Base-by-base conservation (phyloP, 768 basidiomycete species). In the Tulasnella sp. region DNA sequence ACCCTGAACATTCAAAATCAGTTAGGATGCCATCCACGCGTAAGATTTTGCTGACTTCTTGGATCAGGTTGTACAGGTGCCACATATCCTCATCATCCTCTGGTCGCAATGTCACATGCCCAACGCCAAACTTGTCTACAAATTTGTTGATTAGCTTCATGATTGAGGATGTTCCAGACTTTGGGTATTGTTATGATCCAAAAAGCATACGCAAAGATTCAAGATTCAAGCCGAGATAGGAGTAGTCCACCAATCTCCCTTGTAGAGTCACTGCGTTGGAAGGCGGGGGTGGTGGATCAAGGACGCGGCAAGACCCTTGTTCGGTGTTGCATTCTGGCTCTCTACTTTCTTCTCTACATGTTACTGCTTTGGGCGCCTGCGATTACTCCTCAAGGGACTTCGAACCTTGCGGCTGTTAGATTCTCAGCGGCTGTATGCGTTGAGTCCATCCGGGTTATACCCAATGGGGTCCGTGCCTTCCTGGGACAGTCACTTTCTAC, bases 71-170 rank as follows among this genome's bases (percentile, higher is more conserved):
- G 72, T 98, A 99, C 27, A 97, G 76, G 77, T 99, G 96, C 93
- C 94, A 99, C 87, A 99, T 96, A 70, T 99, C 96, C 72, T 99
- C 96, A 66, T 97, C 92, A 65, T 98, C 93, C 70, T 99, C 92
- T 3, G 94, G 93, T 49, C 90, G 82, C 46, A 97, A 76, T n/a
- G 83, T 90, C 62, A 96, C 87, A 79, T 92, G 81, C 17, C 94
- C 94, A 60, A 84, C 75, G 51, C 85, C 81, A 65, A 81, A 81
- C 70, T 92, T 94, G 68, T 94, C 89, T 64, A 98, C 78, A 64
- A 82, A 76, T 69, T 81, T 90, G 55, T 80, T 80, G 41, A 94
- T 69, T 53, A 96, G 79, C 74, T 91, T 93, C 93, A 98, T 97
- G 62, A 59, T 30, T 11, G 12, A 22, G 24, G 1, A 19, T 19